Evolutionary conservation across 202 grass and related monocot species (phyloP), one percentile per base, ranked within the genome.

Genomic region (Setaria italica): DNA sequence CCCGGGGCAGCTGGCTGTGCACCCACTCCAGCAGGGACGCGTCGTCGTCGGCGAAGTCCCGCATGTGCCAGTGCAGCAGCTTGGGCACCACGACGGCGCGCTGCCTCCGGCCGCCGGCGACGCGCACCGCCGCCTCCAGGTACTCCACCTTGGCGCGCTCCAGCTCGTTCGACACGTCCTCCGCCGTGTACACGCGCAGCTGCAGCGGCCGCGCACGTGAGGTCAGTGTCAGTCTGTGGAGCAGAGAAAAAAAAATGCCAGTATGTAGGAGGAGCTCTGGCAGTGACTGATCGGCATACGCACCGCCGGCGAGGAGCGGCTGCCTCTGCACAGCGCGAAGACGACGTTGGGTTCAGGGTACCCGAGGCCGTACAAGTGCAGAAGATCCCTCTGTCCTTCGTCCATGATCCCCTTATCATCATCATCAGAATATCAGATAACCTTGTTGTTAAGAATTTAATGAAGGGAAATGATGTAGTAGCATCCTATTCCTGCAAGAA

Each of bases 1-100:
- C 62, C 48, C 81, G 67, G 0, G 93, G 95, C 59, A 98, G 87
- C 82, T 98, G 96, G 82, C 96, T 98, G 84, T 98, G 89, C 9
- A 94, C 86, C 96, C 96, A 98, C 85, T 98, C 96, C 14, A 98
- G 78, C 63, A 98, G 84, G 46, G 96, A 95, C 70, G 92, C 96
- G 17, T 73, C 86, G 64, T 94, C 90, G 80, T 99, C 93, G 49
- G 96, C 93, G 71, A 98, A 98, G 81, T 95, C 90, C 32, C 88
- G 81, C 96, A 91, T 98, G 88, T 98, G 93, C 93, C 91, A 98
- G 84, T 92, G 87, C 43, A 98, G 85, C 74, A 98, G 93, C 80
- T 88, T 94, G 7, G 93, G 96, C 32, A 99, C 9, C n/a, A 84
- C 7, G 9, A 82, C 82, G 41, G 80, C 80, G 53, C 79, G 80